Evolutionary conservation across 345 rosid genomes (phyloP).

Genomic region (Microcos paniculata): DNA sequence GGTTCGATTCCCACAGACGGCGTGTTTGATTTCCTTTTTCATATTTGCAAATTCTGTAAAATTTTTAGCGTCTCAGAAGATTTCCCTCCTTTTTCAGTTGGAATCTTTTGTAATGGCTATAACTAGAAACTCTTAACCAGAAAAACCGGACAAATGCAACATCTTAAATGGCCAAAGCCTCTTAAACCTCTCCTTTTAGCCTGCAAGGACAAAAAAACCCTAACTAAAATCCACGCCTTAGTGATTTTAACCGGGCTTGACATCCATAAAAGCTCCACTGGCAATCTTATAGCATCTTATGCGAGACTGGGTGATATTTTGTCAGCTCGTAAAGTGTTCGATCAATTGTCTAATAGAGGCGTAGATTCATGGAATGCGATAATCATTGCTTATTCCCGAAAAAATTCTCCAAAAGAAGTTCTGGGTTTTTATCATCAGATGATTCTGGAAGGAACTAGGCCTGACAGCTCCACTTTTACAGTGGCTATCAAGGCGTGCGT

Average conservation of each 20-base stretch:
- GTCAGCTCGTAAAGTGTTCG: constrained; percentile 58
- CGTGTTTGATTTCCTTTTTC: not conserved
- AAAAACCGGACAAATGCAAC: not conserved
- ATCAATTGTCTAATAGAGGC: constrained; percentile 47
- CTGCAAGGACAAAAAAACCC: constrained; percentile 30
- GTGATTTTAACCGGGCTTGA: constrained; percentile 35
- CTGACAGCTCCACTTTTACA: constrained; percentile 80
- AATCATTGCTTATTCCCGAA: constrained; percentile 54
- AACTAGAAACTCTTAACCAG: not conserved
- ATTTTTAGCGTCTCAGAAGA: too few relatives aligned
- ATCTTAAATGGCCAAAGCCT: constrained; percentile 35
- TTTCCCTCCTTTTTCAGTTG: too few relatives aligned
- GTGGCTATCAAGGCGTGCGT: constrained; percentile 67
- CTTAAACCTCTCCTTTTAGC: constrained; percentile 43
- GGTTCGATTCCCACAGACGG: constrained; percentile 66
- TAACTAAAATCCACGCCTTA: constrained; percentile 47
- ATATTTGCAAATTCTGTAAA: too few relatives aligned
- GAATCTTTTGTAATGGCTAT: not conserved
- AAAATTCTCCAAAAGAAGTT: constrained; percentile 38
- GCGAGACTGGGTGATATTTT: constrained; percentile 33
- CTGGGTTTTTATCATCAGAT: constrained; percentile 51
- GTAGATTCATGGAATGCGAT: constrained; percentile 58
- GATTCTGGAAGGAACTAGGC: constrained; percentile 45
- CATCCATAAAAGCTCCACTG: constrained; percentile 25
- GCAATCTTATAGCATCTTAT: constrained; percentile 33